phyloP scores from a whole-genome alignment of 768 basidiomycete genomes.

The Trametes gibbosa region DNA sequence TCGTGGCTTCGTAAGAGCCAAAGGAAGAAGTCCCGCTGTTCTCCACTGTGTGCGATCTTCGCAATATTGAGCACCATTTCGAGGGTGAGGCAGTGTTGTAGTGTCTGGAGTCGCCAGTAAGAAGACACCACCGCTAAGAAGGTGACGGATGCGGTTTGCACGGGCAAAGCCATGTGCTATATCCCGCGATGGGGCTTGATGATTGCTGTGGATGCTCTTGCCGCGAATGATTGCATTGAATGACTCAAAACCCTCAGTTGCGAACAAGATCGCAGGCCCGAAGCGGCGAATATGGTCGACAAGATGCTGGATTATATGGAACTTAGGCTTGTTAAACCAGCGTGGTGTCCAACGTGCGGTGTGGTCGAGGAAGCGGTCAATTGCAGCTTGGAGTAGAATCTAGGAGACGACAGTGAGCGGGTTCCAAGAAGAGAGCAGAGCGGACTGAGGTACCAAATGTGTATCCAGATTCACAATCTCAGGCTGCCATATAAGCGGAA shows the following conservation, averaged over 20 bases:
- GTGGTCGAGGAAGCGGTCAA: conserved; percentile 22
- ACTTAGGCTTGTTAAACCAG: conserved; percentile 29
- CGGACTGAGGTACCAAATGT: conserved; percentile 28
- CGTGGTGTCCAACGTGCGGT: conserved; percentile 23
- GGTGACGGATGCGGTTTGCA: conserved; percentile 21
- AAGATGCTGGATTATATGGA: conserved; percentile 29
- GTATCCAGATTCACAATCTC: conserved; percentile 27
- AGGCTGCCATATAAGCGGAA: conserved; percentile 41
- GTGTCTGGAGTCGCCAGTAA: not conserved
- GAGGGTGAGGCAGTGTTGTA: not conserved
- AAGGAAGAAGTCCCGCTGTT: too few species aligned
- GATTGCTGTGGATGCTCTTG: conserved; percentile 22
- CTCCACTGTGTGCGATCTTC: too few species aligned
- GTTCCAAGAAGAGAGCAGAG: not conserved
- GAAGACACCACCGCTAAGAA: conserved; percentile 20
- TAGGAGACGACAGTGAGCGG: not conserved
- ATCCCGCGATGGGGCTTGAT: conserved; percentile 26
- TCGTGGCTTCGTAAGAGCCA: too few species aligned
- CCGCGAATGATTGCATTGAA: conserved; percentile 27
- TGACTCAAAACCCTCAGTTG: conserved; percentile 29
- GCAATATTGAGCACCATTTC: not conserved
- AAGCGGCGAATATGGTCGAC: conserved; percentile 26
- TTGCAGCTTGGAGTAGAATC: conserved; percentile 11
- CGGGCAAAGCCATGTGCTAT: conserved; percentile 21
- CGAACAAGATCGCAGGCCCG: conserved; percentile 22